A percentile compares a stretch with the other conserved stretches of the same genome.
phyloP scores from a whole-genome alignment of 495 filamentous ascomycete genomes.

The Chaetomidium leptoderma region DNA sequence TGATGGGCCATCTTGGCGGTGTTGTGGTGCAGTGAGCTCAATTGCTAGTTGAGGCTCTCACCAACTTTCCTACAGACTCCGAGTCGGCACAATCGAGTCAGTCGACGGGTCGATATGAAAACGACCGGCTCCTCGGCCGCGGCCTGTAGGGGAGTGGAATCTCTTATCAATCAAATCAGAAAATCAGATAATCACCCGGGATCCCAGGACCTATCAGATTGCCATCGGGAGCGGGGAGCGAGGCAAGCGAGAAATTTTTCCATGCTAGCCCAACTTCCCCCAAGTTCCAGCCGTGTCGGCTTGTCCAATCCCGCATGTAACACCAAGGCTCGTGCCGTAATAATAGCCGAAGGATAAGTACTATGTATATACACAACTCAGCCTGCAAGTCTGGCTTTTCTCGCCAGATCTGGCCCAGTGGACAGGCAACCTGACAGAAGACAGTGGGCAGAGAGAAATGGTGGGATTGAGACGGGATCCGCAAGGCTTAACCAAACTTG shows the following conservation, averaged over 20 bases:
- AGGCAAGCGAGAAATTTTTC: neutral
- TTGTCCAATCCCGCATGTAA: no score
- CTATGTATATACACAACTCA: no score
- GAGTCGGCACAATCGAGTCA: neutral
- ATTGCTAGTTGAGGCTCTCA: neutral
- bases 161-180: constrained; percentile 30
- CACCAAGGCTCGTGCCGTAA: no score
- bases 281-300: no score
- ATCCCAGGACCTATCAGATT: constrained; percentile 1
- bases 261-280: neutral
- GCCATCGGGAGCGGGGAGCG: neutral
- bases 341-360: neutral
- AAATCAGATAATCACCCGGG: constrained; percentile 19
- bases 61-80: neutral
- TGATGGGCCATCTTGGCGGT: neutral
- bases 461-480: neutral
- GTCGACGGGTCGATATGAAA: no score
- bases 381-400: no score
- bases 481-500: constrained; percentile 16
- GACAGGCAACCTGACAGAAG: no score
- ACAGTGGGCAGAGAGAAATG: no score
- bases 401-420: no score
- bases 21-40: neutral
- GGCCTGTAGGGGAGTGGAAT: neutral
- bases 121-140: neutral